These are phyloP conservation scores for Starmerella floricola DNA, from an alignment of 805 yeast species.

Conservation along the genomic window DNA sequence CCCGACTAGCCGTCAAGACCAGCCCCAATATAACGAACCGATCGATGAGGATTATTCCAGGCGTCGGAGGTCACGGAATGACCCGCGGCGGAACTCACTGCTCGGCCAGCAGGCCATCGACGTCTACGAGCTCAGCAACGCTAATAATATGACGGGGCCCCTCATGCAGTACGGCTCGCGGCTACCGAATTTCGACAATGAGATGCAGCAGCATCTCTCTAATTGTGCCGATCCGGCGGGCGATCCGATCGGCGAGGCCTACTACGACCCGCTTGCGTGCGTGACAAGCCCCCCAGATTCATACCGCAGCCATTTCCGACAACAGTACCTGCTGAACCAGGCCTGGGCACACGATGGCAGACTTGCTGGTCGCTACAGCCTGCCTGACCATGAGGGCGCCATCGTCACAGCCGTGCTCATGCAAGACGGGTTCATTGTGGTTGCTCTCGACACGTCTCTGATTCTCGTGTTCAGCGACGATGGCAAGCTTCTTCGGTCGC, in stretches of 20 bases:
- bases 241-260: constrained; percentile 22
- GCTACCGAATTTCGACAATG: constrained; percentile 9
- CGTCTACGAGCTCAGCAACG: neutral
- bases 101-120: neutral
- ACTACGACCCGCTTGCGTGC: constrained; percentile 28
- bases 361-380: constrained; percentile 32
- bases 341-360: constrained; percentile 35
- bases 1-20: neutral
- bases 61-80: constrained; percentile 1
- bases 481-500: constrained; percentile 54
- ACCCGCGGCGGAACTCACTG: constrained; percentile 7
- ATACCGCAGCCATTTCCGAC: constrained; percentile 32
- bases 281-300: constrained; percentile 26
- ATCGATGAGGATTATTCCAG: neutral
- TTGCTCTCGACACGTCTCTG: constrained; percentile 35
- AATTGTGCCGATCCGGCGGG: constrained; percentile 1
- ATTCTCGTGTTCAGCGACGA: constrained; percentile 33
- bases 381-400: constrained; percentile 26
- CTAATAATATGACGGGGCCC: neutral
- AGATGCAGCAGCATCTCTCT: neutral
- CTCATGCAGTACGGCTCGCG: constrained; percentile 11
- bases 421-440: constrained; percentile 30
- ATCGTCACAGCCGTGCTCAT: constrained; percentile 33
- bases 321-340: constrained; percentile 31
- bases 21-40: neutral